These are phyloP conservation scores for Epichloe gansuensis DNA, from an alignment of 2,329 filamentous ascomycete genomes.

Conservation along the genomic window DNA sequence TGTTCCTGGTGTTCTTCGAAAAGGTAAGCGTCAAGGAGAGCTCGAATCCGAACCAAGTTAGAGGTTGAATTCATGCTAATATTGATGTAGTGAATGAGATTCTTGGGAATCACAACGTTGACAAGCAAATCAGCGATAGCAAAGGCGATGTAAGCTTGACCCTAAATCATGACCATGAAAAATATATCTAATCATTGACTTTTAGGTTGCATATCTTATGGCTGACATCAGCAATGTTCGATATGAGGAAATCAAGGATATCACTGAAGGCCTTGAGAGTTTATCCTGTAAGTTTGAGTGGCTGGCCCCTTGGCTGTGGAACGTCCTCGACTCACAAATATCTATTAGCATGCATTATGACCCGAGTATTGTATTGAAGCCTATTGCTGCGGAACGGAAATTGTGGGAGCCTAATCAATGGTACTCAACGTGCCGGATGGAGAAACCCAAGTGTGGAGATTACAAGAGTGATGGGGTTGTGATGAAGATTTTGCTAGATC, in stretches of 20 bases:
- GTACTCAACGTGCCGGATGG: conserved; percentile 2
- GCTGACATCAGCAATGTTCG: conserved; percentile 88
- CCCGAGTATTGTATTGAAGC: conserved; percentile 32
- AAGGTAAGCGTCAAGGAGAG: conserved; percentile 37
- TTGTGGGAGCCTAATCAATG: not conserved
- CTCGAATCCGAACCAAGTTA: not conserved
- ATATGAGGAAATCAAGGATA: conserved; percentile 67
- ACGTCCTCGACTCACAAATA: not conserved
- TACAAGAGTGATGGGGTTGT: not conserved
- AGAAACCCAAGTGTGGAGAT: not conserved
- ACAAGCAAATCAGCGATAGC: conserved; percentile 97
- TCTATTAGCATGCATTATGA: conserved; percentile 29
- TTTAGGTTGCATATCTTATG: conserved; percentile 82
- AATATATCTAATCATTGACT: not conserved
- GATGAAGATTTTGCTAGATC: not conserved
- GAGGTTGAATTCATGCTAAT: not conserved
- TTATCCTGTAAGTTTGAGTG: conserved; percentile 55
- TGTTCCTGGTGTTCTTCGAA: conserved; percentile 84
- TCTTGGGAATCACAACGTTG: conserved; percentile 88
- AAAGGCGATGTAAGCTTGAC: conserved; percentile 59
- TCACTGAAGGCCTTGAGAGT: conserved; percentile 71
- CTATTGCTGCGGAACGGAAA: not conserved
- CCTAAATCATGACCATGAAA: not conserved
- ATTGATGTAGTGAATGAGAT: conserved; percentile 69
- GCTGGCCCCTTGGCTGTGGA: not conserved